Conservation (phyloP, 176 grass and related monocot genomes). For the Juncus inflexus region DNA sequence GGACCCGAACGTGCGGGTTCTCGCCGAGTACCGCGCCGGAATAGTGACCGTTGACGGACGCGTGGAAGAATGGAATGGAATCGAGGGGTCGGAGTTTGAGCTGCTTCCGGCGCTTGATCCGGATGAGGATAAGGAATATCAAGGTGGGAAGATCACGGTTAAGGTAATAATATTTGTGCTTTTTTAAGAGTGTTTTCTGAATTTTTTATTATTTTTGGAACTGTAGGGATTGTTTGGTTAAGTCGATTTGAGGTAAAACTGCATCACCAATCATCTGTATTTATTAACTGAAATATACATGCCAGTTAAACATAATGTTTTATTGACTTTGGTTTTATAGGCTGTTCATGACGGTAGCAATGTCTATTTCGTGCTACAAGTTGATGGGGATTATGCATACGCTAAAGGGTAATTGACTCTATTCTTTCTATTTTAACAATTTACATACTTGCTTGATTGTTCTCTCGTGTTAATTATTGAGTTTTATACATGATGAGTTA, state of each 20-base stretch:
- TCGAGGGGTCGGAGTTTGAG: slow-evolving; percentile 71
- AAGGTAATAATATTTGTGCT: slow-evolving; percentile 44
- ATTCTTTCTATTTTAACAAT: not conserved
- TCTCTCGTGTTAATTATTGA: too few species aligned
- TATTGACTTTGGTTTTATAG: slow-evolving; percentile 51
- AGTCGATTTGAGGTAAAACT: not conserved
- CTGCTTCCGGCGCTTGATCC: slow-evolving; percentile 84
- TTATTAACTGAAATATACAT: too few species aligned
- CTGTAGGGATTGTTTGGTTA: too few species aligned
- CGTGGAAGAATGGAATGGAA: slow-evolving; percentile 56
- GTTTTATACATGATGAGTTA: slow-evolving; percentile 20
- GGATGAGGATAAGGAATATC: slow-evolving; percentile 79
- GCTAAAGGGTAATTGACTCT: slow-evolving; percentile 60
- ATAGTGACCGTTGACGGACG: slow-evolving; percentile 75
- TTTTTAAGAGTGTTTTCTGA: not conserved
- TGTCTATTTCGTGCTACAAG: slow-evolving; percentile 84
- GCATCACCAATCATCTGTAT: too few species aligned
- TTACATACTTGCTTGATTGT: not conserved
- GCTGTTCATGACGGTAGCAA: slow-evolving; percentile 88
- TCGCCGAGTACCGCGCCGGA: slow-evolving; percentile 74
- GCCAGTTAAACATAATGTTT: not conserved
- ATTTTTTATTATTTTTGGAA: not conserved
- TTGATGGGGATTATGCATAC: slow-evolving; percentile 84
- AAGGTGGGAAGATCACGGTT: slow-evolving; percentile 59
- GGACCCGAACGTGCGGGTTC: slow-evolving; percentile 41